These are phyloP conservation scores for Alternaria ventricosa DNA, from an alignment of 2,329 filamentous ascomycete species.

Conservation along the genomic window DNA sequence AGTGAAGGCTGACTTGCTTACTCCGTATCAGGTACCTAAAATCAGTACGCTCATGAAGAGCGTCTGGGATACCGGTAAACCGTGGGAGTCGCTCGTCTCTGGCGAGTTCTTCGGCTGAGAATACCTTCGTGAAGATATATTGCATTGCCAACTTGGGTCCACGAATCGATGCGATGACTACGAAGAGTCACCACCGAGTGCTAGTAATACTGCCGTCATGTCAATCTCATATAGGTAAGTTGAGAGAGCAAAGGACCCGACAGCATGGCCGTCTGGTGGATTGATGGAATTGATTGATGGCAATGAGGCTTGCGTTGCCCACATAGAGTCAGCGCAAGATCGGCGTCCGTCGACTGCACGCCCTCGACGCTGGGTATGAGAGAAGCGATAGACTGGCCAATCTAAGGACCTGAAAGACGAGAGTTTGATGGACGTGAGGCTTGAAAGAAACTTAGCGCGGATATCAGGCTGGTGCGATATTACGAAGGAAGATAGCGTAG, in stretches of 20 bases:
- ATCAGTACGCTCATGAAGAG: slow-evolving; percentile 71
- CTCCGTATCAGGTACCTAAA: slow-evolving; percentile 57
- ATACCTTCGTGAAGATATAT: neutral
- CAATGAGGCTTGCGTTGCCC: neutral
- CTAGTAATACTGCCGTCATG: neutral
- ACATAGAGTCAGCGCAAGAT: neutral
- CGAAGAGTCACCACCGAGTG: neutral
- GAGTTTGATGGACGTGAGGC: too few species aligned
- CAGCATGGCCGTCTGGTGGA: neutral
- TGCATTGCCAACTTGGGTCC: neutral
- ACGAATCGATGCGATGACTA: neutral
- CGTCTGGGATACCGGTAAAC: slow-evolving; percentile 70
- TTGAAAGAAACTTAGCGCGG: neutral
- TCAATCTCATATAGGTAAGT: neutral
- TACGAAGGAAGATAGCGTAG: neutral
- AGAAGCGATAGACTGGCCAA: neutral
- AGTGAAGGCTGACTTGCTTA: neutral
- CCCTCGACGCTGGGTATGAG: neutral
- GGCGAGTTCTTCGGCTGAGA: slow-evolving; percentile 69
- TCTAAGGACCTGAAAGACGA: neutral
- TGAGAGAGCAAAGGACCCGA: neutral
- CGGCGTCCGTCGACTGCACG: neutral
- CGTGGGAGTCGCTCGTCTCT: slow-evolving; percentile 72
- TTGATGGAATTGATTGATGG: neutral
- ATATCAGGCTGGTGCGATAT: neutral